Base-by-base conservation (phyloP, 2,329 filamentous ascomycete species). In the Sporothrix globosa region DNA sequence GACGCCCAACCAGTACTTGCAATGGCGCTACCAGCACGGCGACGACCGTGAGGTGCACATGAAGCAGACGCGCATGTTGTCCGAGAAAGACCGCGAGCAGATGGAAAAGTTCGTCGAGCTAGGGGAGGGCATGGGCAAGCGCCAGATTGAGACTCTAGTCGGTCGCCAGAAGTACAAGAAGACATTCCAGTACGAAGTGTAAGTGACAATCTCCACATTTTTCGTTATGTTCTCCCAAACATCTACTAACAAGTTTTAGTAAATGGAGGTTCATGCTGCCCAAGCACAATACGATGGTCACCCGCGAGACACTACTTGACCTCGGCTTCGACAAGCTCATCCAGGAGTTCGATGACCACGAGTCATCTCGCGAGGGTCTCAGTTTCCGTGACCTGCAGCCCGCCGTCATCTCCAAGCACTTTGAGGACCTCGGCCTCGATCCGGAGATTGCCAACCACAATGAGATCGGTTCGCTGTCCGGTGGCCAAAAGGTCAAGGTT, bases 81-180 rank as follows among this genome's bases (percentile, higher is more conserved):
- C 93, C 0, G 90, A 90, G 0, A 89, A 91, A 78, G 96, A 99
- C 78, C 90, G 91, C 77, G 89, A 85, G 54, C 96, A 98, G 82
- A 95, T 99, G 91, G 92, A 96, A 73, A 97, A 93, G 81, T 88
- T 87, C 67, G 86, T 99, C 74, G 92, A 98, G 74, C 81, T 98
- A 60, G 89, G 89, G 56, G 93, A 97, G 75, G 95, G 95, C 76
- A 91, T 89, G 76, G 91, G 92, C 14, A 81, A 85, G 30, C 88
- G 91, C 73, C 91, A 92, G 78, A 84, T 99, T 67, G 96, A 99
- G 80, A 85, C 91, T 19, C 86, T 99, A 39, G 96, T 99, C 76
- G 96, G 96, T 85, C 91, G 96, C 76, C 94, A 97, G 80, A 99
- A 99, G 85, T 97, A 88, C 84, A 98, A 99, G 90, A 99, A 99